Conservation (phyloP, 208 protist species). For the Porcisia hertigi region DNA sequence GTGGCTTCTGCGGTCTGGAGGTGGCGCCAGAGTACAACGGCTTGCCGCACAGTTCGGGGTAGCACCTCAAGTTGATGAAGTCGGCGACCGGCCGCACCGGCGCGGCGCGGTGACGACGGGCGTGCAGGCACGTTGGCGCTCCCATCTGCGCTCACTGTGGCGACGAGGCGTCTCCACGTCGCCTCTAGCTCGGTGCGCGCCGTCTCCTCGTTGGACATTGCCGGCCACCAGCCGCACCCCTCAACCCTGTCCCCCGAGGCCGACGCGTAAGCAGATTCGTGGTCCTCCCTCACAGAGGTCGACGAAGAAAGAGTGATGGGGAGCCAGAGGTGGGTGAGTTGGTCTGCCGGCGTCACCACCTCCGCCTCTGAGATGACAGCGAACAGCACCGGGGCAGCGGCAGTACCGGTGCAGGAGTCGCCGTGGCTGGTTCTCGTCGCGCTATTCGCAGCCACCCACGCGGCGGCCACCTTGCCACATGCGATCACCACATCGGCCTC, state of each 20-base stretch:
- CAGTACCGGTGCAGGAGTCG: neutral
- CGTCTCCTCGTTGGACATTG: constrained; percentile 4
- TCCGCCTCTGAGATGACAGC: constrained; percentile 53
- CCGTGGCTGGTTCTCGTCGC: neutral
- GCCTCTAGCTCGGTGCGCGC: constrained; percentile 14
- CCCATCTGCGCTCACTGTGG: constrained; percentile 16
- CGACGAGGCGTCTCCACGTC: constrained; percentile 30
- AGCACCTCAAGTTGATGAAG: constrained; percentile 29
- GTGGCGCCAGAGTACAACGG: constrained; percentile 38
- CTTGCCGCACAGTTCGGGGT: constrained; percentile 37
- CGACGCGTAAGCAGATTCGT: neutral
- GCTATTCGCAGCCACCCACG: constrained; percentile 42
- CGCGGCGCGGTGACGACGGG: neutral
- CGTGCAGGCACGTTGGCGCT: neutral
- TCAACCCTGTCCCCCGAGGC: neutral
- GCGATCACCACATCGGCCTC: constrained; percentile 70
- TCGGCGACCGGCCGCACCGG: constrained; percentile 6
- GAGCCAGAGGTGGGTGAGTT: constrained; percentile 38
- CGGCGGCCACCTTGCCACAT: constrained; percentile 55
- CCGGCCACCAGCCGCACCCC: neutral
- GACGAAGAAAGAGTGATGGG: constrained; percentile 23
- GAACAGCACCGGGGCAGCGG: constrained; percentile 26
- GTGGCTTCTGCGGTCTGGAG: constrained; percentile 6
- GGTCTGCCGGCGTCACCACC: constrained; percentile 32
- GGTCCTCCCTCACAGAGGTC: neutral